Conservation (phyloP, 805 yeast species). For the Candida gorgasii region DNA sequence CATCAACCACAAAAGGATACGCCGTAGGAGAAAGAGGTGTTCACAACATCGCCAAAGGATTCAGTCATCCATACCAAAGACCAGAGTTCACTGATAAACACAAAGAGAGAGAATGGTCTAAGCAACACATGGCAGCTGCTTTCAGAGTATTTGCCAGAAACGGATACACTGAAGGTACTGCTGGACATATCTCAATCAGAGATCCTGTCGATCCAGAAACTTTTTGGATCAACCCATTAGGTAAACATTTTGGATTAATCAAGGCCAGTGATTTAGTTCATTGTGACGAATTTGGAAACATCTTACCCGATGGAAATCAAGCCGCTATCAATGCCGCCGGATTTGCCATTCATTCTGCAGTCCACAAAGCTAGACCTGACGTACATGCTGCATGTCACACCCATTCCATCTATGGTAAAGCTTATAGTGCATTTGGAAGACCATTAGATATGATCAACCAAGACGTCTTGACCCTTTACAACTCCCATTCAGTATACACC, state of each 20-base stretch:
- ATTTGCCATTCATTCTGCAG: constrained; percentile 40
- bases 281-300: constrained; percentile 35
- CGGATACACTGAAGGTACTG: constrained; percentile 73
- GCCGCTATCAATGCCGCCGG: constrained; percentile 43
- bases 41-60: constrained; percentile 60
- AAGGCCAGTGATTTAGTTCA: constrained; percentile 42
- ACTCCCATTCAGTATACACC: constrained; percentile 61
- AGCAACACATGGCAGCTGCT: constrained; percentile 82
- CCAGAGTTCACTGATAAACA: constrained; percentile 54
- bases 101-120: constrained; percentile 53
- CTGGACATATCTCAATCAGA: constrained; percentile 83
- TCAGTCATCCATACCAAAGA: constrained; percentile 47
- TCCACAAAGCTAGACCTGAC: constrained; percentile 40
- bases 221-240: constrained; percentile 88
- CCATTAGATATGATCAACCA: constrained; percentile 75
- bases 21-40: constrained; percentile 43
- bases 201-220: constrained; percentile 78
- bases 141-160: constrained; percentile 78
- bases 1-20: constrained; percentile 10
- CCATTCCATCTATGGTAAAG: constrained; percentile 41
- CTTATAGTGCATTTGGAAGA: constrained; percentile 37
- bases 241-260: constrained; percentile 60
- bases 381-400: constrained; percentile 43
- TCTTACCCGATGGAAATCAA: constrained; percentile 40
- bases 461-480: constrained; percentile 69